Percentiles rank a stretch among this genome's conserved stretches.
Conservation (phyloP, 73 alveolate species). For the Paramecium sexaurelia region DNA sequence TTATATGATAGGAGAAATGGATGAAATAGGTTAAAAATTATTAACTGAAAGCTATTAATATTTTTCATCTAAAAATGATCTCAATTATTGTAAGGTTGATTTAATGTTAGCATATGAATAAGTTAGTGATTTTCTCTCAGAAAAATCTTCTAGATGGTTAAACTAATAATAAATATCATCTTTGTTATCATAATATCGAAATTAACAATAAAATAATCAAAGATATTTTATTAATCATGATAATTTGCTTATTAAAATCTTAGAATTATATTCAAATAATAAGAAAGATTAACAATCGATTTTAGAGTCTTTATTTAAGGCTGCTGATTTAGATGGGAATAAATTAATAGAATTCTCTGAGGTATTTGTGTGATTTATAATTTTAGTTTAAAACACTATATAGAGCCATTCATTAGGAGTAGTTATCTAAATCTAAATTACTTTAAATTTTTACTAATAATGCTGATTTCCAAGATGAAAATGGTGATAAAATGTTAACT, state of each 20-base stretch:
- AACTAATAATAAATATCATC: neutral
- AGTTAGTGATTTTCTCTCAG: slow-evolving; percentile 8
- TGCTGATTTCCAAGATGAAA: slow-evolving; percentile 52
- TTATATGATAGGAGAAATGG: slow-evolving; percentile 12
- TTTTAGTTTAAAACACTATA: slow-evolving; percentile 38
- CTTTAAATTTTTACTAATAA: neutral
- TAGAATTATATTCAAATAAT: slow-evolving; percentile 21
- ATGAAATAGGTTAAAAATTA: slow-evolving; percentile 42
- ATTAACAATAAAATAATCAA: neutral
- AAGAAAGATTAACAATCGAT: neutral
- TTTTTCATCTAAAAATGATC: slow-evolving; percentile 25
- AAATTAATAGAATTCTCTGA: slow-evolving; percentile 47
- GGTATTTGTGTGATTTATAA: neutral
- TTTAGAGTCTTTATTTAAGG: neutral
- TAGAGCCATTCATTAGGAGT: slow-evolving; percentile 22
- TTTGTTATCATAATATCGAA: neutral
- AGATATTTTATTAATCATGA: slow-evolving; percentile 44
- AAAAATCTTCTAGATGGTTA: slow-evolving; percentile 2
- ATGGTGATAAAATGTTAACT: slow-evolving; percentile 44
- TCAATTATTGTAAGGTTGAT: neutral
- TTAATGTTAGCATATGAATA: neutral
- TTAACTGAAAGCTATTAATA: neutral
- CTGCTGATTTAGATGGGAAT: slow-evolving; percentile 61
- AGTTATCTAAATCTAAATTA: neutral
- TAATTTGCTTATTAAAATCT: neutral